Percentiles rank a stretch among this genome's conserved stretches.
Evolutionary conservation across 768 basidiomycete species (phyloP).

Genomic region (Agrocybe praecox): DNA sequence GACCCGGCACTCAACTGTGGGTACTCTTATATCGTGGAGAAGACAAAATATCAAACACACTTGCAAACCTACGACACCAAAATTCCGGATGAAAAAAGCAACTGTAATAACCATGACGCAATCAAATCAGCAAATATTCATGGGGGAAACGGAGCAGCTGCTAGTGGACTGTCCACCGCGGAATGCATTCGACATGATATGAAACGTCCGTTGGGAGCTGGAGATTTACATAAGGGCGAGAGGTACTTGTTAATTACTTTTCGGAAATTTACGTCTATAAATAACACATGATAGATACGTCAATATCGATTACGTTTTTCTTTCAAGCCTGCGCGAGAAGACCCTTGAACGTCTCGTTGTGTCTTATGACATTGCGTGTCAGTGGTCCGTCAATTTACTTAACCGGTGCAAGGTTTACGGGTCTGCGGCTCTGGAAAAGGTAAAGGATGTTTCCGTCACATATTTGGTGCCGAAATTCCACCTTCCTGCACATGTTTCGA

Average conservation of each 20-base stretch:
- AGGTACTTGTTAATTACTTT: background rate
- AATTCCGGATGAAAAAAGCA: conserved; percentile 11
- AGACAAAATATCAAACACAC: conserved; percentile 14
- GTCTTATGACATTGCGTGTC: conserved; percentile 12
- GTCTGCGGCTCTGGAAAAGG: background rate
- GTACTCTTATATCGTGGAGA: conserved; percentile 26
- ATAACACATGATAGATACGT: conserved; percentile 5
- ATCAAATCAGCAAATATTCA: conserved; percentile 12
- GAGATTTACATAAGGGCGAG: conserved; percentile 16
- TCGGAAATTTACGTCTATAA: background rate
- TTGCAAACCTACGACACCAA: conserved; percentile 8
- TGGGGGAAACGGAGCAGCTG: conserved; percentile 13
- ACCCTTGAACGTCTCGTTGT: background rate
- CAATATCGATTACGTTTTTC: conserved; percentile 14
- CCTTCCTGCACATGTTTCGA: conserved; percentile 3
- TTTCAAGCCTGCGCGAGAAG: background rate
- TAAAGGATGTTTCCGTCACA: background rate
- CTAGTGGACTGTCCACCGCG: conserved; percentile 4
- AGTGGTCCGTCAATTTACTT: conserved; percentile 9
- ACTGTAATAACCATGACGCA: conserved; percentile 17
- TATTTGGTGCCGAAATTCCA: conserved; percentile 19
- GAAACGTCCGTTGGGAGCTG: conserved; percentile 8
- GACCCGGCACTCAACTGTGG: conserved; percentile 28
- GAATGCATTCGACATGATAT: conserved; percentile 16
- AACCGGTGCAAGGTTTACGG: conserved; percentile 6